Evolutionary conservation across 2,329 filamentous ascomycete genomes (phyloP).

Genomic region (Diaporthe helianthi): DNA sequence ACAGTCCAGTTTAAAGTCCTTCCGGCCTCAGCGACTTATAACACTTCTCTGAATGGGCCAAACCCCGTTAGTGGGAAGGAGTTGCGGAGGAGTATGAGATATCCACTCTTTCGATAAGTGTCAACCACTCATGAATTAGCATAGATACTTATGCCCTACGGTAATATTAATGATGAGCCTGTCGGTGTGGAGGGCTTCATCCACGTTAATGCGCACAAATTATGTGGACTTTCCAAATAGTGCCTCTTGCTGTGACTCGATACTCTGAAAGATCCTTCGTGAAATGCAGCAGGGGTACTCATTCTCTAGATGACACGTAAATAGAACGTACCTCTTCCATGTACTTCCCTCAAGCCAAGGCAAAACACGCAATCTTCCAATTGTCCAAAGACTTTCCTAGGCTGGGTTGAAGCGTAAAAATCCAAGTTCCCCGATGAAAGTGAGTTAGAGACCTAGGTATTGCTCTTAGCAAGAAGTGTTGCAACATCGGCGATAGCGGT

Average conservation of each 20-base stretch:
- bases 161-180: background rate
- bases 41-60: conserved; percentile 42
- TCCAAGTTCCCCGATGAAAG: too few relatives aligned
- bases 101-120: background rate
- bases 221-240: background rate
- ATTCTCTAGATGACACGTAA: too few relatives aligned
- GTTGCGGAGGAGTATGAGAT: background rate
- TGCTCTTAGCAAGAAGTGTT: background rate
- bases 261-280: too few relatives aligned
- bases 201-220: background rate
- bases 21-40: conserved; percentile 43
- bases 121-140: background rate
- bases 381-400: too few relatives aligned
- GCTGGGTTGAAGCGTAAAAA: too few relatives aligned
- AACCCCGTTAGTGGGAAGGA: conserved; percentile 6
- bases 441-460: background rate
- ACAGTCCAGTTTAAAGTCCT: conserved; percentile 46
- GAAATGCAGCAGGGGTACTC: too few relatives aligned
- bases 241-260: too few relatives aligned
- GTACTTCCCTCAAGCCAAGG: too few relatives aligned
- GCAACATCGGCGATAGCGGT: background rate
- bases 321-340: too few relatives aligned
- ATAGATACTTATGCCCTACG: background rate
- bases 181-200: too few relatives aligned
- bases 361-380: too few relatives aligned